Base-by-base conservation (phyloP, 2,329 filamentous ascomycete genomes). In the Aspergillus jensenii region DNA sequence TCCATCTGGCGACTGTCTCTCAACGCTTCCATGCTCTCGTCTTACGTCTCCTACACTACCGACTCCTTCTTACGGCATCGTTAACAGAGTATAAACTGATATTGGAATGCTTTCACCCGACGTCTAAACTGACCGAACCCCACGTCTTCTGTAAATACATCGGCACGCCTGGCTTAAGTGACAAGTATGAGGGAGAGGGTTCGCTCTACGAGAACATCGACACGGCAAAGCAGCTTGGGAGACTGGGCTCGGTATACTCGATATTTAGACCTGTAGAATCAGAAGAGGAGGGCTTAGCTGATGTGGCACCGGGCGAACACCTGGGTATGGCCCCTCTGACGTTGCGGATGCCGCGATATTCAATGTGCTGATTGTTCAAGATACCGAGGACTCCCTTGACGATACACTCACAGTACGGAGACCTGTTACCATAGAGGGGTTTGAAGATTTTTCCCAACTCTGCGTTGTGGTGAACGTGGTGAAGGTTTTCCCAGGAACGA, bases 61-160 rank as follows among this genome's bases (percentile, higher is more conserved):
- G 89, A 35, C 79, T 91, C 2, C 74, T 87, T 47, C 72, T 81
- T 19, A 84, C 85, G 19, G 81, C 85, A 4, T 76, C 82, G 3
- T 74, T 88, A 7, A 75, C 82, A 39, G 82, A 85, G 39, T 84
- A 90, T 67, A 84, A 87, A 54, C 75, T 95, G 40, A 84, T 93
- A 39, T 83, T 96, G 43, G 90, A 93, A 76, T 91, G 89, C 71
- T 93, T 89, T 68, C 90, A 89, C 62, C 90, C 90, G 0, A 85
- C 81, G 61, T 86, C 83, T 23, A 88, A 87, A 71, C 79, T 89
- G 50, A 87, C 83, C 5, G 87, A 89, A 19, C 88, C 90, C 0
- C 87, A 86, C 55, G 80, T 91, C 12, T 82, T 83, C 68, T 93
- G 90, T 73, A 79, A 85, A 45, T 88, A 88, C 61, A 77, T 87